phyloP scores from a whole-genome alignment of 2,329 filamentous ascomycete species.

The Penicillium sp. region DNA sequence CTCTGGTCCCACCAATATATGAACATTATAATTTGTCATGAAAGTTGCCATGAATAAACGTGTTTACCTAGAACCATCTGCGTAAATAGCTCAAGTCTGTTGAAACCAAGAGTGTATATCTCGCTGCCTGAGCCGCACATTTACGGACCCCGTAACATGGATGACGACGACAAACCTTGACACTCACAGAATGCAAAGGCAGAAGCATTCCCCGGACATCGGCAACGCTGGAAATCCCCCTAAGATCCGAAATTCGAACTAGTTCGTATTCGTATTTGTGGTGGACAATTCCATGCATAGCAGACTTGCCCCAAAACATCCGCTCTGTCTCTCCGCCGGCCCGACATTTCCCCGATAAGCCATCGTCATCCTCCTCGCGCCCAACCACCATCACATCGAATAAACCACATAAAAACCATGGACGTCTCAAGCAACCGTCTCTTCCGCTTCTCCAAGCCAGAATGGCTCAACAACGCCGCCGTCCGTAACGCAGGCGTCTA shows the following conservation, averaged over 20 bases:
- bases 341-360: slow-evolving; percentile 16
- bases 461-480: slow-evolving; percentile 65
- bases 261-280: background rate
- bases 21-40: background rate
- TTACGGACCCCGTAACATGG: background rate
- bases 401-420: slow-evolving; percentile 22
- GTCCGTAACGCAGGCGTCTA: slow-evolving; percentile 66
- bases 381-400: background rate
- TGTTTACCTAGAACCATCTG: background rate
- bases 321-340: slow-evolving; percentile 2
- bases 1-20: background rate
- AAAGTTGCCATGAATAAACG: background rate
- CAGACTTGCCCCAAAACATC: background rate
- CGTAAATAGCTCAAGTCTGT: background rate
- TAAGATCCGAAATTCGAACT: background rate
- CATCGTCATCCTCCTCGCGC: slow-evolving; percentile 19
- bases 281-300: background rate
- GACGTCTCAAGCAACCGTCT: slow-evolving; percentile 55
- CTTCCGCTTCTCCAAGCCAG: slow-evolving; percentile 65
- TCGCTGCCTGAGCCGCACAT: background rate
- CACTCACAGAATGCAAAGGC: background rate
- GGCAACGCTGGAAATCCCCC: too few relatives aligned
- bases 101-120: background rate
- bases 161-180: background rate
- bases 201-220: background rate